These are phyloP conservation scores for Paramecium biaurelia DNA, from an alignment of 73 alveolate genomes.

Conservation along the genomic window DNA sequence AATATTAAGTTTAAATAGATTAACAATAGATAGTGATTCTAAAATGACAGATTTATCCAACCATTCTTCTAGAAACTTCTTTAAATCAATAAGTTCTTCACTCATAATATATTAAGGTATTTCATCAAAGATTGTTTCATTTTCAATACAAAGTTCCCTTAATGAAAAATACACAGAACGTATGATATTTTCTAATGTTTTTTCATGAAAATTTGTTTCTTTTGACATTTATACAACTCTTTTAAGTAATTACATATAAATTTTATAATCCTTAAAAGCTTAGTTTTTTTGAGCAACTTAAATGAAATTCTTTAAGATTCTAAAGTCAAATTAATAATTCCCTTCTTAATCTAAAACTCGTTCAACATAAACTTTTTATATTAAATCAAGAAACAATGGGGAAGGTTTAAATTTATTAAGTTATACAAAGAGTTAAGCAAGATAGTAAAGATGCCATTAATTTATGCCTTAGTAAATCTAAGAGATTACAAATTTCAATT, in stretches of 20 bases:
- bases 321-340: not conserved
- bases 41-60: not conserved
- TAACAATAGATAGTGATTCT: not conserved
- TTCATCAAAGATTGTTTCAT: not conserved
- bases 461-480: not conserved
- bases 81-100: not conserved
- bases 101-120: not conserved
- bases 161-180: not conserved
- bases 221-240: not conserved
- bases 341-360: not conserved
- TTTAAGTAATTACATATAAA: not conserved
- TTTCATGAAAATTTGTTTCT: not conserved
- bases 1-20: not conserved
- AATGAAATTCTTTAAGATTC: not conserved
- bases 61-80: not conserved
- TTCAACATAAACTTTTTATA: not conserved
- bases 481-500: not conserved
- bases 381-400: not conserved
- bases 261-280: not conserved
- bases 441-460: not conserved
- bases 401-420: not conserved
- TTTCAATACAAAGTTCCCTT: not conserved
- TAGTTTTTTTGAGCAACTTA: not conserved
- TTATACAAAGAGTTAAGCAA: not conserved
- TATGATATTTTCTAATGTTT: not conserved